Evolutionary conservation across 441 rosid species (phyloP).

Genomic region (Euphorbia corollata): DNA sequence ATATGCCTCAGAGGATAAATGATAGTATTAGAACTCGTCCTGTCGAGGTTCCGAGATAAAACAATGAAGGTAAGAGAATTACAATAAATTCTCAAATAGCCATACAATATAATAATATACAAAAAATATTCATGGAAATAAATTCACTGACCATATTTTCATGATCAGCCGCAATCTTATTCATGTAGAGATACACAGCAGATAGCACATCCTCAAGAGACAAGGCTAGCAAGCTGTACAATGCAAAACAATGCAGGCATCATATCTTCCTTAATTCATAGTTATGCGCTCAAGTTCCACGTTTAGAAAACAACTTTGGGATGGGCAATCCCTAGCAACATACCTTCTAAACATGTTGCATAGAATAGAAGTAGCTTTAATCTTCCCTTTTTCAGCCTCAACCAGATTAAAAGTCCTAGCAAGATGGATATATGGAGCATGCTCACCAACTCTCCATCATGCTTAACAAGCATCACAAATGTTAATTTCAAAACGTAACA

Average conservation of each 20-base stretch:
- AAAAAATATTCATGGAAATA: conserved; percentile 11
- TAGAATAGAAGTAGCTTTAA: conserved; percentile 71
- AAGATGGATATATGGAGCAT: conserved; percentile 79
- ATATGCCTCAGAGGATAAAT: conserved; percentile 7
- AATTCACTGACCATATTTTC: conserved; percentile 55
- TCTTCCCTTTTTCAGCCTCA: conserved; percentile 76
- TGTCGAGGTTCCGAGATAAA: background rate
- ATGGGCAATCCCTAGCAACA: background rate
- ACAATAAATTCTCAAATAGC: background rate
- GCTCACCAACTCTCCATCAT: conserved; percentile 71
- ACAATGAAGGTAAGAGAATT: background rate
- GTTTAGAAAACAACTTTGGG: conserved; percentile 11
- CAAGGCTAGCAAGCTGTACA: conserved; percentile 67
- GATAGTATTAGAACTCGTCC: background rate
- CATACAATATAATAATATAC: background rate
- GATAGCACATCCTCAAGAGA: conserved; percentile 81
- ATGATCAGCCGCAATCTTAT: conserved; percentile 79
- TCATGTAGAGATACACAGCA: conserved; percentile 76
- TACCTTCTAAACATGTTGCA: conserved; percentile 96
- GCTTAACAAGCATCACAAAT: conserved; percentile 41
- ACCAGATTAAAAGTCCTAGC: conserved; percentile 73
- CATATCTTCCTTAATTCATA: conserved; percentile 15
- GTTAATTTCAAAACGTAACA: conserved; percentile 18
- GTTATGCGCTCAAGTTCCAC: background rate
- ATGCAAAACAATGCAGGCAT: conserved; percentile 17